Evolutionary conservation across 2,329 filamentous ascomycete species (phyloP).

Genomic region (Pyrenochaeta sp.): DNA sequence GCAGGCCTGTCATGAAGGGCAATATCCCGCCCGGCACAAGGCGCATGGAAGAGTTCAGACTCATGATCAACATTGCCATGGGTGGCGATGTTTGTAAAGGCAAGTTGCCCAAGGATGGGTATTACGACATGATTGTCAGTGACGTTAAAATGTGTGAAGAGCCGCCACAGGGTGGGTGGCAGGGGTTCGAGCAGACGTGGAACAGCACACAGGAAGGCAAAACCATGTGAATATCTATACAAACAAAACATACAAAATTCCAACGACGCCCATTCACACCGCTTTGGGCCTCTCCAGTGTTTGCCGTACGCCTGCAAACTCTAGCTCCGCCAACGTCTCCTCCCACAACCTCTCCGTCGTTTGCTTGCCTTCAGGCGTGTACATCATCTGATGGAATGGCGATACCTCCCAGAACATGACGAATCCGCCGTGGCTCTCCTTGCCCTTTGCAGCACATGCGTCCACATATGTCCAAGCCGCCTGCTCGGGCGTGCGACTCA

Average conservation of each 20-base stretch:
- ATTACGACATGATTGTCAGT: conserved; percentile 66
- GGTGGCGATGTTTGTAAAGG: conserved; percentile 67
- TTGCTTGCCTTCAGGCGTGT: conserved; percentile 5
- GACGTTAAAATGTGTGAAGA: conserved; percentile 62
- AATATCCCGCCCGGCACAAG: conserved; percentile 62
- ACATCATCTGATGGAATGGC: conserved; percentile 35
- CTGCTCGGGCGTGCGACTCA: conserved; percentile 43
- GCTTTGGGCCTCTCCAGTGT: background rate
- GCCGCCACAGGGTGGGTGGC: conserved; percentile 65
- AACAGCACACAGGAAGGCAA: conserved; percentile 44
- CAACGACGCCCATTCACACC: background rate
- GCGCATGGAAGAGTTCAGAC: conserved; percentile 63
- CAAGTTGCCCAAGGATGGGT: conserved; percentile 60
- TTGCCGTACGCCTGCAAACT: conserved; percentile 7
- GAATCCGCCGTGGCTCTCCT: conserved; percentile 62
- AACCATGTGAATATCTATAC: conserved; percentile 25
- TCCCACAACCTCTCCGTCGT: conserved; percentile 8
- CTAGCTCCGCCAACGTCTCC: conserved; percentile 11
- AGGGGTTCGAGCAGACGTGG: conserved; percentile 63
- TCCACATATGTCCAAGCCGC: conserved; percentile 61
- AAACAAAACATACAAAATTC: background rate
- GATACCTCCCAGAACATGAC: conserved; percentile 59
- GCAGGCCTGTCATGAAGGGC: conserved; percentile 65
- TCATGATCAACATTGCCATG: conserved; percentile 70
- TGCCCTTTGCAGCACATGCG: conserved; percentile 56